A percentile compares a stretch with the other conserved stretches of the same genome.
phyloP scores from a whole-genome alignment of 192 early-diverging fungal species.

The Linnemannia schmuckeri region DNA sequence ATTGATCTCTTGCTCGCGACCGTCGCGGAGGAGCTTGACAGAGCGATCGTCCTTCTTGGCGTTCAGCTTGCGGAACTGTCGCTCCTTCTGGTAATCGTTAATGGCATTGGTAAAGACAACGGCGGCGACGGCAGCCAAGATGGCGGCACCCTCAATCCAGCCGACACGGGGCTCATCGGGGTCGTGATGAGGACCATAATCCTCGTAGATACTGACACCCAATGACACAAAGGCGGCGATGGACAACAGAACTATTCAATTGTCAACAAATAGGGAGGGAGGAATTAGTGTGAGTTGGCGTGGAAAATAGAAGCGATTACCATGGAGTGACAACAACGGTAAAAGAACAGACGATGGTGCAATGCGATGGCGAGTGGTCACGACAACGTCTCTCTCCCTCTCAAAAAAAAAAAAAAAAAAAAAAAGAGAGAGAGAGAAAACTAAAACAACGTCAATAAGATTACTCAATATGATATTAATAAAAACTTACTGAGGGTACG shows the following conservation, averaged over 20 bases:
- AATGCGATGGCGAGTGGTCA: not conserved
- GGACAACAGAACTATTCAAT: constrained; percentile 80
- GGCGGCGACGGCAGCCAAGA: constrained; percentile 85
- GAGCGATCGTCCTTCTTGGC: constrained; percentile 87
- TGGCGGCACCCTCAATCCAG: constrained; percentile 85
- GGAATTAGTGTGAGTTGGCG: not conserved
- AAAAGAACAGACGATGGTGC: not conserved
- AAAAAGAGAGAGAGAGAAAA: no score
- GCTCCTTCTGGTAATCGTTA: constrained; percentile 93
- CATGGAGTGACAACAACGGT: not conserved
- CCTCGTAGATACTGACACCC: constrained; percentile 89
- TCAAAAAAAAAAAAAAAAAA: not conserved
- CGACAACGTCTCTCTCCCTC: not conserved
- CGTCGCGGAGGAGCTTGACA: constrained; percentile 83
- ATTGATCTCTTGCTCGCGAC: constrained; percentile 78
- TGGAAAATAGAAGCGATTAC: not conserved
- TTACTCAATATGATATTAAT: not conserved
- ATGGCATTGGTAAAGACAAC: constrained; percentile 92
- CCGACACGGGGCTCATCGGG: constrained; percentile 81
- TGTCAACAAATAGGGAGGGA: not conserved
- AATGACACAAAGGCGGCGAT: constrained; percentile 89
- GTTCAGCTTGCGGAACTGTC: constrained; percentile 89
- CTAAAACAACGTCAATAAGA: not conserved
- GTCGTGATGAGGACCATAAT: constrained; percentile 71
- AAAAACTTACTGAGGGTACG: constrained; percentile 71